These are phyloP conservation scores for Candida dubliniensis DNA, from an alignment of 1,139 yeast genomes.

Conservation along the genomic window DNA sequence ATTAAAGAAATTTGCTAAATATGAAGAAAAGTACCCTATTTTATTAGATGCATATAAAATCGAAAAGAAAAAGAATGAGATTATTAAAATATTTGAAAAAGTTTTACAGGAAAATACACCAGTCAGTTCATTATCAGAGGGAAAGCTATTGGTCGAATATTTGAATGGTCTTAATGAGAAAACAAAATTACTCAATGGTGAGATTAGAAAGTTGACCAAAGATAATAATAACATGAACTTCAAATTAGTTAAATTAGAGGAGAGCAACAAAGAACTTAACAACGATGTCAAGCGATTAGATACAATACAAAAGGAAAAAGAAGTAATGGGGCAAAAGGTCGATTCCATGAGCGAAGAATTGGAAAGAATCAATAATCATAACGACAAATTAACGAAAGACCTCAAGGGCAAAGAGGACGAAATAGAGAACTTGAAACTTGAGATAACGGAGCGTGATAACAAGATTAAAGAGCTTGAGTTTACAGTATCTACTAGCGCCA, in stretches of 20 bases:
- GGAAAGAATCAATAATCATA: slow-evolving; percentile 12
- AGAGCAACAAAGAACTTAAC: slow-evolving; percentile 21
- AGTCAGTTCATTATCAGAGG: slow-evolving; percentile 68
- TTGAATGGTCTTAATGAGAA: slow-evolving; percentile 64
- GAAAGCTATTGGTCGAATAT: slow-evolving; percentile 67
- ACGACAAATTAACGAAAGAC: slow-evolving; percentile 15
- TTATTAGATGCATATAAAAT: slow-evolving; percentile 79
- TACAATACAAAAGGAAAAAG: slow-evolving; percentile 14
- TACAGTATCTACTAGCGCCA: background rate
- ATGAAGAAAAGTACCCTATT: slow-evolving; percentile 85
- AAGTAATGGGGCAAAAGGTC: slow-evolving; percentile 13
- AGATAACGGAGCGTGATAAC: slow-evolving; percentile 4
- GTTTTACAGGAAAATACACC: slow-evolving; percentile 82
- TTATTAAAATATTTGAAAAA: slow-evolving; percentile 66
- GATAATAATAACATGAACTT: slow-evolving; percentile 26
- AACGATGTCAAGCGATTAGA: slow-evolving; percentile 7
- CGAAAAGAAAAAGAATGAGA: slow-evolving; percentile 68
- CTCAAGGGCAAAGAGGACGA: slow-evolving; percentile 17
- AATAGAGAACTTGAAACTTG: slow-evolving; percentile 16
- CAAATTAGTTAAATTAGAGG: slow-evolving; percentile 16
- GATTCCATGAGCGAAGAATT: slow-evolving; percentile 4
- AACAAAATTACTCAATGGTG: slow-evolving; percentile 56
- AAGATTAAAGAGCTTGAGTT: slow-evolving; percentile 6
- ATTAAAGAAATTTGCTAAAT: slow-evolving; percentile 76
- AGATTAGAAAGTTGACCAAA: slow-evolving; percentile 36